A percentile compares a stretch with the other conserved stretches of the same genome.
phyloP scores from a whole-genome alignment of 2,329 filamentous ascomycete genomes.

The Pestalotiopsis fici region DNA sequence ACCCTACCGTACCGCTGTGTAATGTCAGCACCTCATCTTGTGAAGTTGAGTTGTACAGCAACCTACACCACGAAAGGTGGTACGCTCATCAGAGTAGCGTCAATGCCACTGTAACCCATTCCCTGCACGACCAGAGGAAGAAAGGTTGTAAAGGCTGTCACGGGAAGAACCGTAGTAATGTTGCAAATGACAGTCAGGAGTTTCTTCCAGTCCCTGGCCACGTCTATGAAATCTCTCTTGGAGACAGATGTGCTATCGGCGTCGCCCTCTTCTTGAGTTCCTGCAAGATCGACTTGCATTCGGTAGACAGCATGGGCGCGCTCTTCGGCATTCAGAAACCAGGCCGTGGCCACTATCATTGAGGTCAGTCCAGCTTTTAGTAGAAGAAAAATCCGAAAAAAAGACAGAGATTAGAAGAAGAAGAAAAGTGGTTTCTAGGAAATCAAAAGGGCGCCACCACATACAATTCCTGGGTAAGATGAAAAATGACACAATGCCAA shows the following conservation, averaged over 20 bases:
- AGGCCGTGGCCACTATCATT: slow-evolving; percentile 14
- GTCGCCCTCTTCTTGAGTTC: slow-evolving; percentile 11
- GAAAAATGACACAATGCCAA: slow-evolving; percentile 20
- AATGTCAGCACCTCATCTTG: neutral
- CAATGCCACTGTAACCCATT: slow-evolving; percentile 13
- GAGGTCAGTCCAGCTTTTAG: neutral
- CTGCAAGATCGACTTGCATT: slow-evolving; percentile 26
- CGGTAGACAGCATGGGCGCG: slow-evolving; percentile 25
- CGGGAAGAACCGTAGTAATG: slow-evolving; percentile 13
- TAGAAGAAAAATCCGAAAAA: too few relatives aligned
- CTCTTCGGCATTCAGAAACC: slow-evolving; percentile 31
- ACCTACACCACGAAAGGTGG: slow-evolving; percentile 14
- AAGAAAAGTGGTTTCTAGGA: too few relatives aligned
- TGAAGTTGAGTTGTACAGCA: neutral
- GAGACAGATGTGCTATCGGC: neutral
- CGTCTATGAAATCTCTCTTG: slow-evolving; percentile 13
- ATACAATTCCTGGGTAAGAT: slow-evolving; percentile 23
- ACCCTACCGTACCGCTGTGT: slow-evolving; percentile 10
- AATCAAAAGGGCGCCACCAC: neutral
- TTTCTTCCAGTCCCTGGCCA: slow-evolving; percentile 17
- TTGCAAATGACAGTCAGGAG: slow-evolving; percentile 14
- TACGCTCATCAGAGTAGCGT: slow-evolving; percentile 7
- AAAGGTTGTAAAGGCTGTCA: slow-evolving; percentile 18
- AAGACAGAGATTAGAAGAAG: too few relatives aligned
- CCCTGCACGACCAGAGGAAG: slow-evolving; percentile 16